Base-by-base conservation (phyloP, 2,329 filamentous ascomycete genomes). In the Ophiosphaerella herpotricha region DNA sequence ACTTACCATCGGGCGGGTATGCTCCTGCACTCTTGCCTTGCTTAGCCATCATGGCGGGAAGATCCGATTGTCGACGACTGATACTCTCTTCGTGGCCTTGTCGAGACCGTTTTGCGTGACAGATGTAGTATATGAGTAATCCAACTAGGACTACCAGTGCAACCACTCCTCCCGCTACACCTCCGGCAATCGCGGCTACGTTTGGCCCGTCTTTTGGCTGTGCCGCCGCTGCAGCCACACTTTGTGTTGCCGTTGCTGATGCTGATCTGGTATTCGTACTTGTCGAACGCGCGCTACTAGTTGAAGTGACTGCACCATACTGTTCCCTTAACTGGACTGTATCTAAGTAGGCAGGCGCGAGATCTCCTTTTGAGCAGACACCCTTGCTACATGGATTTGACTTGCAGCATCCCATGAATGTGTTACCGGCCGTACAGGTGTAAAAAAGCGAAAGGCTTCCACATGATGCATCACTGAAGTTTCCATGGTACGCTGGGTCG, bases 331-430 rank as follows among this genome's bases (percentile, higher is more conserved):
- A 34, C 8, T 57, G 57, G 0, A 42, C 36, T n/a, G 55, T 52
- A 18, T 60, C 54, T 2, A 61, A 33, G 2, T 63, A 55, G 6
- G 63, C 63, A 1, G 49, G 51, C 4, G 51, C 45, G 7, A 76
- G 63, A 41, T 68, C 57, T 0, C 48, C 58, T 4, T 48, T 45
- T 4, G 63, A 55, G 49, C 74, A 76, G 18, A 40, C n/a, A 3
- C 57, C 57, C 23, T 63, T 43, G 2, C 37, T 55, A 48, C 74
- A 76, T 26, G 74, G 63, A 43, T 75, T 67, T 1, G 54, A 60
- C 39, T 55, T 63, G 48, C 74, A 76, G 54, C 74, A 77, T 3
- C 74, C 74, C 48, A 72, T 61, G 50, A 75, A 76, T 0, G 61
- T 61, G 5, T 67, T 6, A 2, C 58, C 57, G 21, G 50, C 32